Percentiles rank a stretch among this genome's conserved stretches.
These are phyloP conservation scores for Ascocoryne sarcoides DNA, from an alignment of 2,329 filamentous ascomycete genomes.

Conservation along the genomic window DNA sequence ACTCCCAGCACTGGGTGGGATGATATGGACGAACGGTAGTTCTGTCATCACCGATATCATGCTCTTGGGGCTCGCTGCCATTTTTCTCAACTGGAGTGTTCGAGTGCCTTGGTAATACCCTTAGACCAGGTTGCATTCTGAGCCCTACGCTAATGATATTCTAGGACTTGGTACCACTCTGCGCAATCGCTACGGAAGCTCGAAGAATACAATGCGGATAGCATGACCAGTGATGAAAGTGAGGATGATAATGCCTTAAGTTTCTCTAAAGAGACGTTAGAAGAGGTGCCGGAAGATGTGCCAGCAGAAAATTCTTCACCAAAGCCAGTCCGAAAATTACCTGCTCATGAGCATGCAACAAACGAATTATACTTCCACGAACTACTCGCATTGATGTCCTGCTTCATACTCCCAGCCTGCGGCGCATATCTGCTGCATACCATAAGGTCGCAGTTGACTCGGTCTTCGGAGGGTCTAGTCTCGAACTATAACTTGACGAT, in stretches of 20 bases:
- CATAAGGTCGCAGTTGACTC: slow-evolving; percentile 71
- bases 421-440: slow-evolving; percentile 79
- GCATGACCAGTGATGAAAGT: slow-evolving; percentile 34
- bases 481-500: slow-evolving; percentile 91
- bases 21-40: slow-evolving; percentile 78
- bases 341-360: slow-evolving; percentile 34
- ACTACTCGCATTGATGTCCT: slow-evolving; percentile 62
- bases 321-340: slow-evolving; percentile 15
- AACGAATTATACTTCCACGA: slow-evolving; percentile 68
- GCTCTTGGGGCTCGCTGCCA: slow-evolving; percentile 66
- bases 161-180: slow-evolving; percentile 65
- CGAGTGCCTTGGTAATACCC: slow-evolving; percentile 68
- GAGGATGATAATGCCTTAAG: slow-evolving; percentile 33
- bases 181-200: slow-evolving; percentile 53
- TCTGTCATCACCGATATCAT: slow-evolving; percentile 78
- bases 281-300: slow-evolving; percentile 23
- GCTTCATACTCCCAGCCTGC: slow-evolving; percentile 68
- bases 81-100: slow-evolving; percentile 90
- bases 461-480: slow-evolving; percentile 76
- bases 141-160: slow-evolving; percentile 6
- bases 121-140: not conserved
- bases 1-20: slow-evolving; percentile 74
- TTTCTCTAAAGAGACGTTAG: slow-evolving; percentile 20
- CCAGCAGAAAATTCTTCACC: slow-evolving; percentile 4
- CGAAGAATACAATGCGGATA: slow-evolving; percentile 35